These are phyloP conservation scores for Flaveria robusta DNA, from an alignment of 129 eudicot genomes.

Conservation along the genomic window DNA sequence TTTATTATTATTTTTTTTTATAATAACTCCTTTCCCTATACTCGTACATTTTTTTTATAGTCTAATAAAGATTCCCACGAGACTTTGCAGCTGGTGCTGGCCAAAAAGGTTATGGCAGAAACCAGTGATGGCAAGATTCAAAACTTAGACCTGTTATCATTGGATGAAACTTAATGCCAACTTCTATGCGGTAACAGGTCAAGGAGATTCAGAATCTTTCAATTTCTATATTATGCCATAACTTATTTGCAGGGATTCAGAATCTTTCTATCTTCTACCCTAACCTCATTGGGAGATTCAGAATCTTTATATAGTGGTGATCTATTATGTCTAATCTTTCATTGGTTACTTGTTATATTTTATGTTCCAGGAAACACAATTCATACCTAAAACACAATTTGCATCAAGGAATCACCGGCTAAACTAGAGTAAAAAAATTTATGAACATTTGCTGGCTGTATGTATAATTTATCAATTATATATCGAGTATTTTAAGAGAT, in stretches of 20 bases:
- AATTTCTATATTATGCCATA: not conserved
- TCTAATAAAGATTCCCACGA: too few relatives aligned
- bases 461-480: not conserved
- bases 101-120: too few relatives aligned
- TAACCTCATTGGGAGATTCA: not conserved
- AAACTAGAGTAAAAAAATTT: not conserved
- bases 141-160: not conserved
- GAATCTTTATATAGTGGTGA: conserved; percentile 21
- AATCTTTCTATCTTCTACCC: conserved; percentile 14
- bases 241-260: not conserved
- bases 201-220: conserved; percentile 11
- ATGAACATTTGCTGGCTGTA: not conserved
- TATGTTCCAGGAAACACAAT: not conserved
- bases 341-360: conserved; percentile 24
- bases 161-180: not conserved
- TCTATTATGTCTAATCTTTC: conserved; percentile 15
- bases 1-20: not conserved
- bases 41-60: too few relatives aligned
- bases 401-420: conserved; percentile 12
- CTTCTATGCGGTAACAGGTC: not conserved
- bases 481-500: conserved; percentile 29
- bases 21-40: too few relatives aligned
- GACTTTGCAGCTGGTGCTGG: too few relatives aligned
- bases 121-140: too few relatives aligned
- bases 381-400: not conserved